Evolutionary conservation across 73 alveolate species (phyloP).

Genomic region (Symbiodinium natans): DNA sequence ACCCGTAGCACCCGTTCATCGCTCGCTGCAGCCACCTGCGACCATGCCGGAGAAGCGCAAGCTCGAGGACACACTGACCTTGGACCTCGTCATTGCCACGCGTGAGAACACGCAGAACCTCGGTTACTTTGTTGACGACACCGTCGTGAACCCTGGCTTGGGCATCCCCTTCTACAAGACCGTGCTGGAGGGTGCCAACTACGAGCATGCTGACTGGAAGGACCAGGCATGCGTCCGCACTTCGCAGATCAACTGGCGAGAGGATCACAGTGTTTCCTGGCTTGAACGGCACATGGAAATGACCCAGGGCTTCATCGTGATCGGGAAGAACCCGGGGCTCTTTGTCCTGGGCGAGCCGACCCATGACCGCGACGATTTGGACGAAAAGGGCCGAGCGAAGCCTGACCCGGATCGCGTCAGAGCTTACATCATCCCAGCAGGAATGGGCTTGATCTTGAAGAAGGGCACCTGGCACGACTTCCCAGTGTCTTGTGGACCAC

Average conservation of each 20-base stretch:
- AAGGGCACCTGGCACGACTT: constrained; percentile 6
- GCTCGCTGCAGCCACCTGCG: too few relatives aligned
- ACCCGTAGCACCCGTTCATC: too few relatives aligned
- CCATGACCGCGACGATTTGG: constrained; percentile 78
- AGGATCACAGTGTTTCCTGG: constrained; percentile 70
- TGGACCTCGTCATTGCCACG: constrained; percentile 69
- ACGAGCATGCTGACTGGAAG: constrained; percentile 60
- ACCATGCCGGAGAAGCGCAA: constrained; percentile 83
- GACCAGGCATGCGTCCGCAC: constrained; percentile 83
- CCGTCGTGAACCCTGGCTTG: constrained; percentile 68
- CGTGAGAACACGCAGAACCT: constrained; percentile 51
- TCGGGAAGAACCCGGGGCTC: constrained; percentile 55
- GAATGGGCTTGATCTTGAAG: constrained; percentile 65
- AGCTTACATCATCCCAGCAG: constrained; percentile 66
- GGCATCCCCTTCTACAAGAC: constrained; percentile 82
- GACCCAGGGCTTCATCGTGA: constrained; percentile 81
- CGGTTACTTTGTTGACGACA: constrained; percentile 69
- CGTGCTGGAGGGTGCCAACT: constrained; percentile 61
- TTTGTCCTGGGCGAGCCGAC: constrained; percentile 60
- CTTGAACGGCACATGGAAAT: constrained; percentile 73
- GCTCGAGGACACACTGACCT: constrained; percentile 31
- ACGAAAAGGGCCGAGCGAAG: constrained; percentile 21
- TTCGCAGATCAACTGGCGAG: constrained; percentile 62
- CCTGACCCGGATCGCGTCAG: constrained; percentile 56
- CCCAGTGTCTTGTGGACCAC: constrained; percentile 43